These are phyloP conservation scores for Cytospora mali DNA, from an alignment of 2,329 filamentous ascomycete genomes.

Conservation along the genomic window DNA sequence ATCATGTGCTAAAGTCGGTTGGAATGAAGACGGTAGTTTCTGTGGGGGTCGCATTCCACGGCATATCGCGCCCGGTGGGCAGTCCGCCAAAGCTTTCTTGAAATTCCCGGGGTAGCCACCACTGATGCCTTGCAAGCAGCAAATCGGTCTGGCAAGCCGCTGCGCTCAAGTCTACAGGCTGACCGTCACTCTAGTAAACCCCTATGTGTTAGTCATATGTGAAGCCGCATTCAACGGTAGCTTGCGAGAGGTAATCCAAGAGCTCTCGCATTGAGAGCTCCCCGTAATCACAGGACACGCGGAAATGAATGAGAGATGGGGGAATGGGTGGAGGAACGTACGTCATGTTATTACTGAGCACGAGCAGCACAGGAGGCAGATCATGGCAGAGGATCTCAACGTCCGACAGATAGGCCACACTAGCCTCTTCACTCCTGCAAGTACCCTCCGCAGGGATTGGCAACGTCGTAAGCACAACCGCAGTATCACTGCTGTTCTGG, in stretches of 20 bases:
- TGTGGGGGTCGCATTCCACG: background rate
- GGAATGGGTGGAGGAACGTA: background rate
- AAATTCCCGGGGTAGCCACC: background rate
- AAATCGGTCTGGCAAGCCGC: background rate
- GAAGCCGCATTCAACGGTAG: background rate
- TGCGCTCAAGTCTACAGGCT: conserved; percentile 5
- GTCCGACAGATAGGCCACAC: conserved; percentile 74
- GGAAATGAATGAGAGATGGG: conserved; percentile 45
- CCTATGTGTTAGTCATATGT: background rate
- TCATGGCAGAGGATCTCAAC: conserved; percentile 77
- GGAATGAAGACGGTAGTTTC: background rate
- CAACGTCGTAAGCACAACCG: conserved; percentile 80
- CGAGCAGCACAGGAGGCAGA: conserved; percentile 74
- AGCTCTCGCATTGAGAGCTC: background rate
- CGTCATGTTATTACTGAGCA: conserved; percentile 88
- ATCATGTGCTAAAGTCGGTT: background rate
- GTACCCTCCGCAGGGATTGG: conserved; percentile 81
- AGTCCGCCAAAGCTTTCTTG: background rate
- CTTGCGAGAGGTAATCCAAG: background rate
- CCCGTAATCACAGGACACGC: background rate
- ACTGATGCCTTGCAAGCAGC: background rate
- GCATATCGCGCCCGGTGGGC: background rate
- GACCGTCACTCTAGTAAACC: conserved; percentile 19
- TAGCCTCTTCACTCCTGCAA: conserved; percentile 68
- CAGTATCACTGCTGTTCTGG: conserved; percentile 67